Evolutionary conservation across 371 early-diverging fungal species (phyloP).

Genomic region (Actinomucor elegans): DNA sequence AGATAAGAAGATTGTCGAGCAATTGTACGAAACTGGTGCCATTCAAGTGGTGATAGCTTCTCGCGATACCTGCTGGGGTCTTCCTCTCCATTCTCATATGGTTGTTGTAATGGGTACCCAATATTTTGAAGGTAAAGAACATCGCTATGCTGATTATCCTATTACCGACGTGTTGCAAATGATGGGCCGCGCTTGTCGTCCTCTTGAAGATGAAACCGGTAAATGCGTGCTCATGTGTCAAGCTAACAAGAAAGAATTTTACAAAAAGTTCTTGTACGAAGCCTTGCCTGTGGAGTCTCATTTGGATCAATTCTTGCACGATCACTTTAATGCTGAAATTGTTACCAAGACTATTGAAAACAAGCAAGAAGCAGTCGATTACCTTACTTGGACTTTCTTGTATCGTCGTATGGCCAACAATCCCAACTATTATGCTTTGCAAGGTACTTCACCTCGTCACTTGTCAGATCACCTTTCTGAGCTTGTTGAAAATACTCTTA

Average conservation of each 20-base stretch:
- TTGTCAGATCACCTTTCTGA: constrained; percentile 93
- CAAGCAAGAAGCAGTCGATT: constrained; percentile 98
- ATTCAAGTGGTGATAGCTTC: constrained; percentile 90
- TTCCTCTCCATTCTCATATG: constrained; percentile 76
- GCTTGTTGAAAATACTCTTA: constrained; percentile 88
- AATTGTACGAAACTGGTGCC: constrained; percentile 75
- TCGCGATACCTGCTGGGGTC: constrained; percentile 89
- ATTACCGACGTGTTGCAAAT: constrained; percentile 95
- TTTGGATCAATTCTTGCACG: constrained; percentile 86
- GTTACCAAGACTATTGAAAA: constrained; percentile 92
- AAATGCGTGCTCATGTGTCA: constrained; percentile 93
- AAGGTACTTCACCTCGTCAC: constrained; percentile 84
- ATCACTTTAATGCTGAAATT: constrained; percentile 95
- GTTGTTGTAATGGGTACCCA: constrained; percentile 97
- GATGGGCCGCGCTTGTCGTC: constrained; percentile 90
- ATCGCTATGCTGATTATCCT: constrained; percentile 93
- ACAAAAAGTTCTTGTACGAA: constrained; percentile 95
- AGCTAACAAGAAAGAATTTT: constrained; percentile 91
- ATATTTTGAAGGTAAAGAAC: constrained; percentile 90
- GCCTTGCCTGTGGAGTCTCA: constrained; percentile 94
- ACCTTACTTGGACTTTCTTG: constrained; percentile 95
- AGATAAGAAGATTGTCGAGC: constrained; percentile 75
- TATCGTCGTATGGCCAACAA: constrained; percentile 94
- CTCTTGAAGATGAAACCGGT: constrained; percentile 69
- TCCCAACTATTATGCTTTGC: constrained; percentile 95